Evolutionary conservation across 345 rosid species (phyloP).

Genomic region (Aurinia saxatilis): DNA sequence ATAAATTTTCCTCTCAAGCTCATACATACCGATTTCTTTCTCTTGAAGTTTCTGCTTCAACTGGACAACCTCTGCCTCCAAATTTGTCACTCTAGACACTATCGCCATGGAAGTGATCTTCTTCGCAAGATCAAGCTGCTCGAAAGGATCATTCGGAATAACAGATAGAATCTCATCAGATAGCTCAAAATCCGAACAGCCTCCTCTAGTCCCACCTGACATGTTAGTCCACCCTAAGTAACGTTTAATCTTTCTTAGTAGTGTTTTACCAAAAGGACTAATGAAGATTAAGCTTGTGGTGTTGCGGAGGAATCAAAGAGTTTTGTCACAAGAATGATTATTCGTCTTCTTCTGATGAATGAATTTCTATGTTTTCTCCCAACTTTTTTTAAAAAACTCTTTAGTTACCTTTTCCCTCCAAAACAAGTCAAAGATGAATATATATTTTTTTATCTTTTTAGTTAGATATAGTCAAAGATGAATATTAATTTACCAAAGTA

Average conservation of each 20-base stretch:
- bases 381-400: not conserved
- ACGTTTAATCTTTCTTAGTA: not conserved
- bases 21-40: conserved; percentile 42
- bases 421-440: not conserved
- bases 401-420: not conserved
- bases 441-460: not conserved
- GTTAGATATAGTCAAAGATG: not conserved
- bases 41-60: conserved; percentile 40
- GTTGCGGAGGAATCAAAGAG: not conserved
- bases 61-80: conserved; percentile 47
- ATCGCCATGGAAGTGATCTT: conserved; percentile 89
- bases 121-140: conserved; percentile 88
- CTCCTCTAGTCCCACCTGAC: conserved; percentile 19
- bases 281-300: not conserved
- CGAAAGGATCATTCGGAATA: conserved; percentile 71
- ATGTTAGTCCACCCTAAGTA: not conserved
- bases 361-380: no score
- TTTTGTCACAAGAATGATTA: not conserved
- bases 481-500: not conserved
- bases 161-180: conserved; percentile 61
- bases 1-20: conserved; percentile 45
- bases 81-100: conserved; percentile 58
- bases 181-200: conserved; percentile 42
- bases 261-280: not conserved
- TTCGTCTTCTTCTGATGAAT: not conserved